Conservation (phyloP, 2,329 filamentous ascomycete species). For the Alternaria sp. region DNA sequence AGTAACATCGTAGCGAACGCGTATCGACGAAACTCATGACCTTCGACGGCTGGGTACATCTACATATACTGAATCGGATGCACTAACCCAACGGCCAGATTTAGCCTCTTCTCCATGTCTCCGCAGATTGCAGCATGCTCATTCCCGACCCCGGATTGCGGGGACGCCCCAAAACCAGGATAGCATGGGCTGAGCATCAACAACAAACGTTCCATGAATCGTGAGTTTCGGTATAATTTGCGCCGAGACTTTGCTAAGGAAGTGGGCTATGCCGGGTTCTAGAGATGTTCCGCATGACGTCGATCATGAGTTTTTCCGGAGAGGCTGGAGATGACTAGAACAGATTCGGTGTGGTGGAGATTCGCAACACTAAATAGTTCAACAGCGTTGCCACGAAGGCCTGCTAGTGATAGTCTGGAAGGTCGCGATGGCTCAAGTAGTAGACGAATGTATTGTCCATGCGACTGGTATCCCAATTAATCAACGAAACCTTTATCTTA, state of each 20-base stretch:
- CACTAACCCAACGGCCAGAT: background rate
- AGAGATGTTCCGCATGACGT: background rate
- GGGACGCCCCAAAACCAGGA: constrained; percentile 16
- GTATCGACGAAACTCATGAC: background rate
- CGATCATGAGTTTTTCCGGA: constrained; percentile 21
- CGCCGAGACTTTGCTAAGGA: constrained; percentile 1
- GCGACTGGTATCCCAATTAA: background rate
- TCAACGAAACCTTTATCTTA: background rate
- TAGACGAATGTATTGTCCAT: background rate
- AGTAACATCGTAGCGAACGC: constrained; percentile 23
- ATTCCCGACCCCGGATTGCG: constrained; percentile 27
- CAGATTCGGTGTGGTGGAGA: background rate
- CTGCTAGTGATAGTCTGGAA: background rate
- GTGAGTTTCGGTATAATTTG: constrained; percentile 20
- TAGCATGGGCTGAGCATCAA: background rate
- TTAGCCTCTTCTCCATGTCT: constrained; percentile 36
- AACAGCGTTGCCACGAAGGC: background rate
- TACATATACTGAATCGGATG: background rate
- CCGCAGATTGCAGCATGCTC: constrained; percentile 29
- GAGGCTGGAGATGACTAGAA: background rate
- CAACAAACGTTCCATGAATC: background rate
- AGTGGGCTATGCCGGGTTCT: background rate
- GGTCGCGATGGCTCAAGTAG: too few species aligned
- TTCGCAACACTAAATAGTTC: background rate
- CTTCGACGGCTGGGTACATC: background rate